Evolutionary conservation across 345 rosid genomes (phyloP).

Genomic region (Lepidium africanum): DNA sequence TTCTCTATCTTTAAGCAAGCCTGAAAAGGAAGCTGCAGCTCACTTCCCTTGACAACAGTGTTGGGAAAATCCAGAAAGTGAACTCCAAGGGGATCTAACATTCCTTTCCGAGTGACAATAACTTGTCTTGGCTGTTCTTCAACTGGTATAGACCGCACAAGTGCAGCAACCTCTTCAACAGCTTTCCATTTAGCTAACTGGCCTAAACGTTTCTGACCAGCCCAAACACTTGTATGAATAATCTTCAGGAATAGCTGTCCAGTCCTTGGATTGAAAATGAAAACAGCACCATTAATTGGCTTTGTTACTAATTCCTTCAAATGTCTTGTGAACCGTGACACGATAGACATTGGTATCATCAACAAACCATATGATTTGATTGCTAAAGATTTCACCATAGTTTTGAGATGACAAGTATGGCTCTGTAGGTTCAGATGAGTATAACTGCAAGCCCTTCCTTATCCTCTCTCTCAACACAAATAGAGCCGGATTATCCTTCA

Average conservation of each 20-base stretch:
- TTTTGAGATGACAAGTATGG: constrained; percentile 97
- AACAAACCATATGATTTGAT: constrained; percentile 98
- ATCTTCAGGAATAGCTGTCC: constrained; percentile 97
- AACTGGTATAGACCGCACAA: constrained; percentile 95
- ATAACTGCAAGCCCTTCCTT: constrained; percentile 95
- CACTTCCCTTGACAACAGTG: constrained; percentile 97
- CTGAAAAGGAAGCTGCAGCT: constrained; percentile 96
- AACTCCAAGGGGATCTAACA: constrained; percentile 96
- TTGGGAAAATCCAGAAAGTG: constrained; percentile 97
- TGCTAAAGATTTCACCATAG: constrained; percentile 98
- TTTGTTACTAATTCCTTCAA: constrained; percentile 98
- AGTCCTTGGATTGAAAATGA: constrained; percentile 95
- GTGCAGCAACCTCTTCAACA: constrained; percentile 99
- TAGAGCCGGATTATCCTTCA: constrained; percentile 98
- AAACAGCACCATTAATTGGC: constrained; percentile 90
- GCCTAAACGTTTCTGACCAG: constrained; percentile 99
- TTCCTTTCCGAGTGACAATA: constrained; percentile 94
- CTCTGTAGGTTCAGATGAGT: constrained; percentile 99
- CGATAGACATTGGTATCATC: constrained; percentile 99
- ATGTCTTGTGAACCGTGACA: constrained; percentile 97
- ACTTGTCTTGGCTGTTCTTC: constrained; percentile 99
- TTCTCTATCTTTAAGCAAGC: constrained; percentile 99
- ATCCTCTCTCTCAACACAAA: constrained; percentile 96
- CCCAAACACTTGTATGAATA: constrained; percentile 98
- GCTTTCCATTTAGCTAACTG: constrained; percentile 98